Evolutionary conservation across 208 protist genomes (phyloP), one percentile per base, ranked within the genome.

Genomic region (Angomonas ambiguus): DNA sequence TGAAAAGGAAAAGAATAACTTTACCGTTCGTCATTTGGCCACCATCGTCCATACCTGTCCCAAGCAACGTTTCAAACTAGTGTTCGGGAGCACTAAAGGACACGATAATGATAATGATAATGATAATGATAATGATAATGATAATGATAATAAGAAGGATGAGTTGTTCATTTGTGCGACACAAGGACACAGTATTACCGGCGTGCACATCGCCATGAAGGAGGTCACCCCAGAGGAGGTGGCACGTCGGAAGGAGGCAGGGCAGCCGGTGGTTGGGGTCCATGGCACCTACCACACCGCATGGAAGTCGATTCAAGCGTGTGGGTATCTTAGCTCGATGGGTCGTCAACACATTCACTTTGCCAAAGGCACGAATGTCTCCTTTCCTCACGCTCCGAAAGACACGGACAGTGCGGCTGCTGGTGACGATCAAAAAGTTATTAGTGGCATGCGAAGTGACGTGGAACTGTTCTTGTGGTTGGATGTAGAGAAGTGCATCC

Each of bases 321-420:
- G 76, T 32, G 92, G 92, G 28, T 93, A 87, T 69, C 71, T 97
- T 1, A 90, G 77, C 27, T 71, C 80, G 32, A 97, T 97, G 92
- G 65, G 34, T 0, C 76, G 90, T 22, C 77, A 89, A 49, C 88
- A 97, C 71, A 95, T 97, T 53, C 94, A 97, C 74, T 96, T 96
- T 63, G 86, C 94, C 25, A 85, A 83, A 51, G 86, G 88, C 13
- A 65, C 92, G 2, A 59, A 69, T 8, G 65, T 41, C 13, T 55
- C 57, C 34, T 31, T 31, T 1, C 35, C 25, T 25, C 6, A 58
- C 24, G 60, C 56, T 31, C n/a, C n/a, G 62, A 61, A 34, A 35
- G 32, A 32, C 16, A 27, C 8, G 8, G 13, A 34, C 16, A 58
- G 16, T 58, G 8, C 13, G 6, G 10, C 6, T 16, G 16, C 6